Conservation (phyloP, 2,329 filamentous ascomycete genomes). For the Xylariaceae sp. region DNA sequence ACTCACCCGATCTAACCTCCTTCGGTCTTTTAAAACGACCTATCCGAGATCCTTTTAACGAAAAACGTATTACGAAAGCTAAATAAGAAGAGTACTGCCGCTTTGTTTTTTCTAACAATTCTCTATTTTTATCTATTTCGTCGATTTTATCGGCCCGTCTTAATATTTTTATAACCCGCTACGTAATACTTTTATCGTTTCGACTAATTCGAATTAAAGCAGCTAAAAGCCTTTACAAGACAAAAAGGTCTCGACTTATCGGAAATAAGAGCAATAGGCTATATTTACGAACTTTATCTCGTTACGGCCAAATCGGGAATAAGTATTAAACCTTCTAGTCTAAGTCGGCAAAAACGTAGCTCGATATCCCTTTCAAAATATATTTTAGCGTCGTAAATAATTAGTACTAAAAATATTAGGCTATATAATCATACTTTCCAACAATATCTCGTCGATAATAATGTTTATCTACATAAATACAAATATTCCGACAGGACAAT, state of each 20-base stretch:
- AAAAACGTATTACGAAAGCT: not conserved
- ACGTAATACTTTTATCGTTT: too few relatives aligned
- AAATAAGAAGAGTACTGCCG: not conserved
- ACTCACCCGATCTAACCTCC: not conserved
- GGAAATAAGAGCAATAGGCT: not conserved
- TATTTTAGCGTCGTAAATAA: not conserved
- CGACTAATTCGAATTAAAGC: not conserved
- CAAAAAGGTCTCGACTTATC: not conserved
- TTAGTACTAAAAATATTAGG: not conserved
- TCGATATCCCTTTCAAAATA: not conserved
- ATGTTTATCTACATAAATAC: not conserved
- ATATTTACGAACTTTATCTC: not conserved
- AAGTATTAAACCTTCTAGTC: not conserved
- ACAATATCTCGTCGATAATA: not conserved
- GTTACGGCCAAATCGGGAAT: not conserved
- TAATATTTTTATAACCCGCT: not conserved
- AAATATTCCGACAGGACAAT: not conserved
- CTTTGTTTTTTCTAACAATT: not conserved
- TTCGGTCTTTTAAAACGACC: not conserved
- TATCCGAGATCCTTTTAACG: not conserved
- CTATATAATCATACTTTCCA: constrained; percentile 1
- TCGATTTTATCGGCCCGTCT: not conserved
- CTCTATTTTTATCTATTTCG: not conserved
- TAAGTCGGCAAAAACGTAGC: not conserved
- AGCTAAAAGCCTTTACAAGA: not conserved